phyloP scores from a whole-genome alignment of 225 moss, liverwort and hornwort species.

The Bryoerythrophyllum caledonicum region DNA sequence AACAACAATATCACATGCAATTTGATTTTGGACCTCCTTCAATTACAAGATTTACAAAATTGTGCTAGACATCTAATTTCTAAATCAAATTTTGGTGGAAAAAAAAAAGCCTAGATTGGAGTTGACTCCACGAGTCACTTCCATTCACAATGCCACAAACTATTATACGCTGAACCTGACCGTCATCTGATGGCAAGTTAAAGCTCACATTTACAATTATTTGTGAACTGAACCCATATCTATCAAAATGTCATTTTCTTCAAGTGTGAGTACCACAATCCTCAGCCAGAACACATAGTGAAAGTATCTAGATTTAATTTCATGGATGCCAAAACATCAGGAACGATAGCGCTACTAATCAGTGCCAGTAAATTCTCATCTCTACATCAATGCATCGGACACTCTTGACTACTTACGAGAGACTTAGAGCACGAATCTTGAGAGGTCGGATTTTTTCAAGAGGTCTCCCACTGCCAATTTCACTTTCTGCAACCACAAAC shows the following conservation, averaged over 20 bases:
- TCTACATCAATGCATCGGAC: slow-evolving; percentile 9
- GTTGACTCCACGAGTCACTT: too few relatives aligned
- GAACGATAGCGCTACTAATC: background rate
- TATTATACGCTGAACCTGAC: too few relatives aligned
- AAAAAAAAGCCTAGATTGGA: too few relatives aligned
- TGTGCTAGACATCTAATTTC: too few relatives aligned
- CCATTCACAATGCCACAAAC: too few relatives aligned
- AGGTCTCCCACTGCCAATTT: slow-evolving; percentile 74
- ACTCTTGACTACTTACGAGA: background rate
- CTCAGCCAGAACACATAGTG: background rate
- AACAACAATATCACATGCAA: too few relatives aligned
- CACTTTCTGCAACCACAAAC: slow-evolving; percentile 52
- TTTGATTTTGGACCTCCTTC: too few relatives aligned
- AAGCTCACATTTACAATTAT: background rate
- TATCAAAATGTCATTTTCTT: background rate
- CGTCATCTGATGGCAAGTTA: too few relatives aligned
- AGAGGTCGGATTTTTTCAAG: slow-evolving; percentile 75
- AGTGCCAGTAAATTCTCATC: background rate
- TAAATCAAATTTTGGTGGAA: too few relatives aligned
- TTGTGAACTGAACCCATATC: background rate
- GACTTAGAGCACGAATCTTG: slow-evolving; percentile 73
- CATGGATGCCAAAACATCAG: background rate
- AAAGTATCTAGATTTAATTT: background rate
- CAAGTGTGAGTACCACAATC: background rate
- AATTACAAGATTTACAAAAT: too few relatives aligned